Base-by-base conservation (phyloP, 306 rosid species). In the Sophora flavescens region DNA sequence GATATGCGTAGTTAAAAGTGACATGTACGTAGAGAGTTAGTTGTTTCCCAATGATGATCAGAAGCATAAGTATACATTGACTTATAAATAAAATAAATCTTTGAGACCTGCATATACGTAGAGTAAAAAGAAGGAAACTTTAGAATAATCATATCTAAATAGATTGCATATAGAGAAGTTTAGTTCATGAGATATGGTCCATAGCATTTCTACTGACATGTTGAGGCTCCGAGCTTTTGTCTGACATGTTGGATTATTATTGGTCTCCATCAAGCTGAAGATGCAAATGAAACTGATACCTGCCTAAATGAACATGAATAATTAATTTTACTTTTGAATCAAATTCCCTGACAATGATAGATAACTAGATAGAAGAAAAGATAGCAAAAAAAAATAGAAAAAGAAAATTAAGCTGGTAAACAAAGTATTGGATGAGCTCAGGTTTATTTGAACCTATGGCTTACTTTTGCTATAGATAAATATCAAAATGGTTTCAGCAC, bases 1-100 rank as follows among this genome's bases (percentile, higher is more conserved):
- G 68, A 59, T 35, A 70, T 18, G 33, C 82, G 82, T 85, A 36
- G 32, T 51, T 33, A 75, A 79, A 61, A 82, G 57, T 60, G n/a
- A 72, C 32, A 30, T 28, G 13, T n/a, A n/a, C n/a, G n/a, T 0
- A 72, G 36, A 77, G 45, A 2, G 6, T 77, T 15, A 78, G 67
- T 42, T 48, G 1, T 66, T 66, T 50, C 18, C 6, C 38, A 36
- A 33, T 22, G 22, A 22, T 22, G 22, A 22, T 22, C 22, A 22
- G 33, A 48, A 63, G 3, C 39, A 77, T 30, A 44, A 62, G 71
- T 42, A 14, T 47, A 50, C 13, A 53, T 42, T 67, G 65, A 30
- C 6, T 8, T 22, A 22, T 22, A 15, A 6, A 39, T 58, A 17
- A n/a, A 50, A 39, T 11, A 53, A 35, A 39, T 52, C 4, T 8